These are phyloP conservation scores for Fulvia fulva DNA, from an alignment of 2,329 filamentous ascomycete species.

Conservation along the genomic window DNA sequence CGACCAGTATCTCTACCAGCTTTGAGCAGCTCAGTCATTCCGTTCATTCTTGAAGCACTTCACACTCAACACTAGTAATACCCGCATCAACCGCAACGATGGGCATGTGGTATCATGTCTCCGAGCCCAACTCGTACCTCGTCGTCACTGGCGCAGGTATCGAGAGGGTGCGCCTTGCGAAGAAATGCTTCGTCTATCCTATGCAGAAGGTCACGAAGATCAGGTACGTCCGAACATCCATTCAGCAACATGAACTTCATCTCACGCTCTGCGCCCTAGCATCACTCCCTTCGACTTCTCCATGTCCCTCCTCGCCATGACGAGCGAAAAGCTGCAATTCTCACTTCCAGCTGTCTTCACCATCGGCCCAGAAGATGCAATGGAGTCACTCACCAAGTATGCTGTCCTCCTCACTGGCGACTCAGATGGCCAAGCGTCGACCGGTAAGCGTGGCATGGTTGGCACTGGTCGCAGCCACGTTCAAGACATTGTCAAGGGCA, in stretches of 20 bases:
- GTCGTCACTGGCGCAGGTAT: slow-evolving; percentile 68
- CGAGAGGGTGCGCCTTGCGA: slow-evolving; percentile 69
- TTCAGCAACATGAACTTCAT: neutral
- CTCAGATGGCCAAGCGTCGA: slow-evolving; percentile 43
- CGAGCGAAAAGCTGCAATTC: slow-evolving; percentile 81
- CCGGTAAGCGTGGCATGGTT: slow-evolving; percentile 35
- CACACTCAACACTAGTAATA: neutral
- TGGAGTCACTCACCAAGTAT: slow-evolving; percentile 71
- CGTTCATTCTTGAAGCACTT: neutral
- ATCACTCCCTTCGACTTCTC: slow-evolving; percentile 69
- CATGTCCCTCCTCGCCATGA: slow-evolving; percentile 83
- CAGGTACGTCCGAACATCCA: slow-evolving; percentile 1
- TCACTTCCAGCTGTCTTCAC: slow-evolving; percentile 80
- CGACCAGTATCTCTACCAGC: neutral
- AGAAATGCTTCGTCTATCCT: slow-evolving; percentile 69
- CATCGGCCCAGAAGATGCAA: slow-evolving; percentile 72
- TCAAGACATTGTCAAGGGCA: slow-evolving; percentile 81
- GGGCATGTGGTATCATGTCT: slow-evolving; percentile 50
- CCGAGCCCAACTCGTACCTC: slow-evolving; percentile 77
- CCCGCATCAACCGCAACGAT: neutral
- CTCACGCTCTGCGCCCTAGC: neutral
- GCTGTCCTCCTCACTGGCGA: slow-evolving; percentile 68
- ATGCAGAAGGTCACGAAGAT: slow-evolving; percentile 55
- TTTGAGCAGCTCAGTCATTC: neutral
- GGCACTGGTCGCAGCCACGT: slow-evolving; percentile 60